Percentiles rank a stretch among this genome's conserved stretches.
Evolutionary conservation across 768 basidiomycete genomes (phyloP).

Genomic region (Fomitopsis pulvina): DNA sequence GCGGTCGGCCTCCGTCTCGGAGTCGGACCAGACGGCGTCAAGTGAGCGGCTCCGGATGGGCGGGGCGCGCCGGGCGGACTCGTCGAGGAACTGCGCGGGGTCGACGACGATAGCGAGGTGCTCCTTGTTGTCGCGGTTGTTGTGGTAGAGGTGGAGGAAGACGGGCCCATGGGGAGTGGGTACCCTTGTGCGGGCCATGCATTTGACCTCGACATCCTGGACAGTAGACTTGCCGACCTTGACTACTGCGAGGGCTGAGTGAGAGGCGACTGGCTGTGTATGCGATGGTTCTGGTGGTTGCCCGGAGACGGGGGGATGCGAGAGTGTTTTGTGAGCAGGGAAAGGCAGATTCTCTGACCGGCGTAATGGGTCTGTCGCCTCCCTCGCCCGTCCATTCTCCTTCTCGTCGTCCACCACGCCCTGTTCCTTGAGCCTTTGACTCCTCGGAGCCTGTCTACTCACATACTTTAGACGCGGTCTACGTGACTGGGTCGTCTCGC

Average conservation of each 20-base stretch:
- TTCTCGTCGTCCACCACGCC: slow-evolving; percentile 31
- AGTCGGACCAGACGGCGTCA: slow-evolving; percentile 76
- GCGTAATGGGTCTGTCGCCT: slow-evolving; percentile 30
- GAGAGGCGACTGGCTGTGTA: slow-evolving; percentile 14
- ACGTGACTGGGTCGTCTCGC: slow-evolving; percentile 34
- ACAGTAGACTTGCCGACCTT: neutral
- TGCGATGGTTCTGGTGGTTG: slow-evolving; percentile 21
- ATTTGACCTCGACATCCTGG: slow-evolving; percentile 62
- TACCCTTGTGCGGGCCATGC: slow-evolving; percentile 95
- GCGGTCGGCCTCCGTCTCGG: slow-evolving; percentile 91
- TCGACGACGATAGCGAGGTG: slow-evolving; percentile 95
- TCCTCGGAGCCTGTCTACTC: slow-evolving; percentile 72
- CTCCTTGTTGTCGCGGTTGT: slow-evolving; percentile 87
- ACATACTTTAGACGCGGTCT: slow-evolving; percentile 50
- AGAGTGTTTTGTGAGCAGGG: slow-evolving; percentile 32
- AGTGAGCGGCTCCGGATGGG: slow-evolving; percentile 74
- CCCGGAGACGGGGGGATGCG: slow-evolving; percentile 2
- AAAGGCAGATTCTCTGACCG: slow-evolving; percentile 30
- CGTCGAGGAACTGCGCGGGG: slow-evolving; percentile 69
- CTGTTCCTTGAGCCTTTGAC: slow-evolving; percentile 40
- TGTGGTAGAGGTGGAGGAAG: slow-evolving; percentile 94
- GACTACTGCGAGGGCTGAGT: slow-evolving; percentile 20
- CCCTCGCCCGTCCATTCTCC: slow-evolving; percentile 41
- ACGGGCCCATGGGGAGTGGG: slow-evolving; percentile 92
- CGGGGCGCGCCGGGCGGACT: slow-evolving; percentile 31